Base-by-base conservation (phyloP, 352 stramenopile species). In the Pythium oligandrum region DNA sequence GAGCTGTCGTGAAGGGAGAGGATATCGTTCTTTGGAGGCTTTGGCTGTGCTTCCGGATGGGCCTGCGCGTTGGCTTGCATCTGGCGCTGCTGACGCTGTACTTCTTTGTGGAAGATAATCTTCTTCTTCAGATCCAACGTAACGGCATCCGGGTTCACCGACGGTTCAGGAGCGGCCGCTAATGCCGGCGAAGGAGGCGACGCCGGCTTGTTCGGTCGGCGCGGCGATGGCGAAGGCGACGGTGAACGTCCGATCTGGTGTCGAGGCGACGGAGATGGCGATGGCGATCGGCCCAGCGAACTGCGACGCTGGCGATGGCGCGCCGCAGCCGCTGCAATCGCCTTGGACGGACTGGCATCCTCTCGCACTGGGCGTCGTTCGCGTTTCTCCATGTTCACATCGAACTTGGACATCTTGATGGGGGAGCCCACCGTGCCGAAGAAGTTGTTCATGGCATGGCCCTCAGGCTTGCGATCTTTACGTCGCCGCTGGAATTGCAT, bases 371-470 rank as follows among this genome's bases (percentile, higher is more conserved):
- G 37, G 36, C 37, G 49, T n/a, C 49, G 31, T 10, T 44, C 46
- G 39, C 59, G 64, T 53, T 62, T 68, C 48, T 67, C 54, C 54
- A 55, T 51, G 39, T 53, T 38, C 44, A 39, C 48, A 10, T 69
- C 61, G 40, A 73, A 69, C 53, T 48, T 64, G 17, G 63, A 68
- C 73, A 86, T 86, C 55, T 85, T 85, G 47, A 89, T 87, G 31
- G 78, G 78, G 37, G 73, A 87, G 3, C 78, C 78, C 33, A 87
- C 75, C 0, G 78, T 87, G 30, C 75, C 78, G 52, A 89, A 89
- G 61, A 89, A 89, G 57, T 62, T 84, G 32, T 75, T 79, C 34
- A 70, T 66, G 9, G 68, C 56, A 0, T 66, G 64, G 44, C n/a
- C 37, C 2, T 52, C 45, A 39, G 40, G 40, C 44, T 61, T 61